Base-by-base conservation (phyloP, 2,329 filamentous ascomycete genomes). In the Trichoderma sp. region DNA sequence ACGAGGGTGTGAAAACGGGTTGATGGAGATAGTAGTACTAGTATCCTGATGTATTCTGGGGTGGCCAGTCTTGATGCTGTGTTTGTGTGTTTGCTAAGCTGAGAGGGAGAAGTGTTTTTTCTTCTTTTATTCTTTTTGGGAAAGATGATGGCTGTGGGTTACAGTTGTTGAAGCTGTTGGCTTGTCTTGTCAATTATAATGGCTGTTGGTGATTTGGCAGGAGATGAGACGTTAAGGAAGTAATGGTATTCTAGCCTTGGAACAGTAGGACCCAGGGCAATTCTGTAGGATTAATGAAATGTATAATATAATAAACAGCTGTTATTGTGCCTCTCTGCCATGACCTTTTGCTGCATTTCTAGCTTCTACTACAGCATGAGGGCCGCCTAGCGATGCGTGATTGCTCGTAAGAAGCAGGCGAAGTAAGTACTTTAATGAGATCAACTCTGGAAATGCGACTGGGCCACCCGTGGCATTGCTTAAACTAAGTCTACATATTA, bases 271-370 rank as follows among this genome's bases (percentile, higher is more conserved):
- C 31, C 29, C 10, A 43, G 16, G 35, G 24, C 14, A 56, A 47
- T 24, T 35, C 27, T 65, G 62, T 65, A 65, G 52, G 52, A 65
- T 33, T 65, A 47, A 62, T 49, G 62, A 35, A 47, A 4, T 65
- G 62, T 47, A 43, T 47, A 57, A 3, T 65, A 43, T 56, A 43
- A 6, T 56, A 5, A 1, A 47, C 40, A 10, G 2, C 16, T 56
- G 16, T 56, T 37, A 19, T 16, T 5, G 14, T 19, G 27, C 19
- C 47, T 21, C 40, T 43, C 19, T 19, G 10, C 40, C 5, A 5
- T 43, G 19, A 1, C 19, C n/a, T 43, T 3, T 16, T 4, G 16
- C 40, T n/a, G 7, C 7, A 8, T 43, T 6, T n/a, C 7, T 43
- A 10, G 40, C 40, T n/a, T n/a, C 43, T 21, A 13, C 13, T n/a